Evolutionary conservation across 2,329 filamentous ascomycete species (phyloP), one percentile per base, ranked within the genome.

Genomic region (Ophiostoma triangulosporum): DNA sequence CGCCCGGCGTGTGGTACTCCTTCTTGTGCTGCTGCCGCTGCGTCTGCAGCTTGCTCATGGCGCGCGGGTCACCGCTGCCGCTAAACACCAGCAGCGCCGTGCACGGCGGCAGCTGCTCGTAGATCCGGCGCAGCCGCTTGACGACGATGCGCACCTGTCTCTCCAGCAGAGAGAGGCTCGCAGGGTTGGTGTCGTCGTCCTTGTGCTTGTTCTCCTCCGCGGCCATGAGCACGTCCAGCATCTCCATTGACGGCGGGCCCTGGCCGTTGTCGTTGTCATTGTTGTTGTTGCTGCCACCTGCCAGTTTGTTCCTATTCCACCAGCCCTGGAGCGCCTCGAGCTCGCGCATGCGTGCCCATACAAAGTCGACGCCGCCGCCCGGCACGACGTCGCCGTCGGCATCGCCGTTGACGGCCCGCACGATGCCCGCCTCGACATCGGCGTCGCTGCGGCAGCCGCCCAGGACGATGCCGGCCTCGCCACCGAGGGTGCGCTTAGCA

Each of bases 61-160:
- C 75, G 32, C 80, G 75, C n/a, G 81, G 81, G 60, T 85, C 80
- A 36, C 82, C 82, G 6, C 77, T 82, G 57, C 82, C 82, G 59
- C 77, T 81, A 65, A 81, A 80, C 32, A 85, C 68, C 46, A 86
- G 72, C 53, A 86, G 72, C 3, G 73, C 81, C 1, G 82, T 84
- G 64, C 81, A 84, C 7, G 78, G 77, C 17, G 81, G 81, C 20
- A 85, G 70, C 3, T 71, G 68, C 14, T 71, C 73, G 64, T 84
- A 68, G 53, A 85, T 77, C 53, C 71, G 70, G 59, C 68, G 63
- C 46, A 86, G 70, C 14, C 77, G 74, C 53, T 66, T 63, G 1
- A 72, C 66, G 32, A 80, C 66, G 38, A 67, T 66, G 29, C 62
- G 61, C 3, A 81, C 67, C 53, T 72, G 74, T 4, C 62, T 62